phyloP scores from a whole-genome alignment of 2,329 filamentous ascomycete species.

The Colletotrichum sp. region DNA sequence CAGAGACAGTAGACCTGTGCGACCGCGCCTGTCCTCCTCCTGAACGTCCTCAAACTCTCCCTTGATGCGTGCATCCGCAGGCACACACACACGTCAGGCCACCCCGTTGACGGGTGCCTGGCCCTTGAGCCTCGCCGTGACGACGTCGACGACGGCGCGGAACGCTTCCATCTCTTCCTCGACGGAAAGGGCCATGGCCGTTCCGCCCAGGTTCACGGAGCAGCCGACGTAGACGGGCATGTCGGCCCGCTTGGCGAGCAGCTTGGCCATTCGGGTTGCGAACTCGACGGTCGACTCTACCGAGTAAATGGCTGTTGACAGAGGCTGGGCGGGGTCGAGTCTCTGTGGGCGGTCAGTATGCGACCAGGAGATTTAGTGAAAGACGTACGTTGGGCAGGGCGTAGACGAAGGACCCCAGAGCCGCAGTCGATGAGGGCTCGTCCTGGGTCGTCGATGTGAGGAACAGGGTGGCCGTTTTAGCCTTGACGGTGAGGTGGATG shows the following conservation, averaged over 20 bases:
- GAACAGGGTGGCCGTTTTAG: constrained; percentile 65
- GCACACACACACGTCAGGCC: neutral
- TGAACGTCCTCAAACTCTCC: neutral
- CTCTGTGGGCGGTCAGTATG: constrained; percentile 37
- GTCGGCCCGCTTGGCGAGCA: constrained; percentile 75
- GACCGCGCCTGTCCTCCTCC: neutral
- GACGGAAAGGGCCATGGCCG: constrained; percentile 78
- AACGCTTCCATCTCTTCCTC: constrained; percentile 96
- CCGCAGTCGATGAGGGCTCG: constrained; percentile 52
- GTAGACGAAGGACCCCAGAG: constrained; percentile 91
- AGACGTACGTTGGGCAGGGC: constrained; percentile 84
- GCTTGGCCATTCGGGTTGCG: constrained; percentile 81
- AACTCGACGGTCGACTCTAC: constrained; percentile 84
- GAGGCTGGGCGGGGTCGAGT: constrained; percentile 63
- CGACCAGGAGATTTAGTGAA: neutral
- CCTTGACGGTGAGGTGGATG: constrained; percentile 62
- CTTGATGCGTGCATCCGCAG: neutral
- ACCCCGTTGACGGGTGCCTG: constrained; percentile 28
- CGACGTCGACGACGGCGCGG: constrained; percentile 73
- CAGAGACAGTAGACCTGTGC: neutral
- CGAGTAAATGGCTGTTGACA: constrained; percentile 81
- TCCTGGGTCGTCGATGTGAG: constrained; percentile 63
- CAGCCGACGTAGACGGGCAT: constrained; percentile 90
- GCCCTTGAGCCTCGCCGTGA: constrained; percentile 58
- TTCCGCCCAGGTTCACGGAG: constrained; percentile 78